phyloP scores from a whole-genome alignment of 1,284 basidiomycete species.

The Entoloma clypeatum region DNA sequence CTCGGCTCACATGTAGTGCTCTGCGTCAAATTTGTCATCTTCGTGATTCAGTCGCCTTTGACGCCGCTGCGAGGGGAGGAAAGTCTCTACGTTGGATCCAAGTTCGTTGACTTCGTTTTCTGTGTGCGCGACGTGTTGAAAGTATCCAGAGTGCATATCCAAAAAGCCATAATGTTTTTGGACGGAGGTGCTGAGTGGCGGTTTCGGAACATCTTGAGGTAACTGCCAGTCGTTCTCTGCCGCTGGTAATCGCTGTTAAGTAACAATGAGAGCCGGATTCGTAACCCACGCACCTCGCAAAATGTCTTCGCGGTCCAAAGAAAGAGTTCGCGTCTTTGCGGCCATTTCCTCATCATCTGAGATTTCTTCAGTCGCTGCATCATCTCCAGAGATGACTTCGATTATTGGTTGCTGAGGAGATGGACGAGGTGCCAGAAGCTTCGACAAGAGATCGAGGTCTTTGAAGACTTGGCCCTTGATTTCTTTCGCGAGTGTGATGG shows the following conservation, averaged over 20 bases:
- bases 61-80: slow-evolving; percentile 42
- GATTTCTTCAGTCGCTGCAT: slow-evolving; percentile 17
- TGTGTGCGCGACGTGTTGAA: slow-evolving; percentile 61
- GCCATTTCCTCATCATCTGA: slow-evolving; percentile 41
- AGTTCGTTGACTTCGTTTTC: slow-evolving; percentile 80
- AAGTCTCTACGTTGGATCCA: slow-evolving; percentile 59
- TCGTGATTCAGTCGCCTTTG: slow-evolving; percentile 52
- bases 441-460: slow-evolving; percentile 73
- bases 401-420: slow-evolving; percentile 47
- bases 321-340: slow-evolving; percentile 39
- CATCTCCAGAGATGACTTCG: slow-evolving; percentile 55
- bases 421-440: slow-evolving; percentile 64
- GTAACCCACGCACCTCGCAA: slow-evolving; percentile 45
- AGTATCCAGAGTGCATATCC: slow-evolving; percentile 67
- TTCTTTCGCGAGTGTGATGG: slow-evolving; percentile 66
- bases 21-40: slow-evolving; percentile 73
- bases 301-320: slow-evolving; percentile 56
- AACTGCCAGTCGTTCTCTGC: slow-evolving; percentile 75
- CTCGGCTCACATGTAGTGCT: slow-evolving; percentile 68
- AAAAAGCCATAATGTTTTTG: slow-evolving; percentile 69
- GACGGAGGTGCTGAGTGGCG: slow-evolving; percentile 36
- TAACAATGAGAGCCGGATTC: background rate
- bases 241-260: slow-evolving; percentile 38
- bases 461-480: slow-evolving; percentile 60
- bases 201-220: slow-evolving; percentile 53